Conservation (phyloP, 2,329 filamentous ascomycete genomes). For the Mollisiaceae sp. region DNA sequence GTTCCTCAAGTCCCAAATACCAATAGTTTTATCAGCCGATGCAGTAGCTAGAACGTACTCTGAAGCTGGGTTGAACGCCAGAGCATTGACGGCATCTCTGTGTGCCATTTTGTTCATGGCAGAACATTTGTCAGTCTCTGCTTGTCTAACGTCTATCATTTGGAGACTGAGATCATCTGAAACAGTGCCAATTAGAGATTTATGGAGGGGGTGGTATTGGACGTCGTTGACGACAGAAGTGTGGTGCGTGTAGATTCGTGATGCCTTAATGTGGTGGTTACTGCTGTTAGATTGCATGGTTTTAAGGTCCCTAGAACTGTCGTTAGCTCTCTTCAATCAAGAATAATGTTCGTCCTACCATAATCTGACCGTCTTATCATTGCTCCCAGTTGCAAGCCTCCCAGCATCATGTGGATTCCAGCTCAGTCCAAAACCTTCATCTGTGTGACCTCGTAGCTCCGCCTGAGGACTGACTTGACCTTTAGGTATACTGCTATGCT, state of each 20-base stretch:
- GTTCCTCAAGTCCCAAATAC: constrained; percentile 93
- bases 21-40: constrained; percentile 93
- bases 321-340: background rate
- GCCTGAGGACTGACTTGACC: constrained; percentile 81
- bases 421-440: constrained; percentile 89
- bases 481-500: constrained; percentile 80
- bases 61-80: constrained; percentile 91
- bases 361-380: constrained; percentile 88
- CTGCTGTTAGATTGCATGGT: constrained; percentile 65
- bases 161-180: constrained; percentile 95
- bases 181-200: constrained; percentile 85
- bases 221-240: constrained; percentile 94
- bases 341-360: constrained; percentile 61
- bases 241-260: constrained; percentile 84
- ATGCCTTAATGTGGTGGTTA: constrained; percentile 72
- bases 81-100: constrained; percentile 90
- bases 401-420: constrained; percentile 87
- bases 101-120: constrained; percentile 74
- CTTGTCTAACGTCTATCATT: constrained; percentile 82
- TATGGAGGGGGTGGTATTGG: constrained; percentile 88
- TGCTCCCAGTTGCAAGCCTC: constrained; percentile 85
- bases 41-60: constrained; percentile 91
- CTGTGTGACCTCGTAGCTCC: constrained; percentile 81
- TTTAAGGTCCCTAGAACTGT: constrained; percentile 74
- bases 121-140: constrained; percentile 68